Evolutionary conservation across 139 green algal species (phyloP), one percentile per base, ranked within the genome.

Genomic region (Coelastrella sp.): DNA sequence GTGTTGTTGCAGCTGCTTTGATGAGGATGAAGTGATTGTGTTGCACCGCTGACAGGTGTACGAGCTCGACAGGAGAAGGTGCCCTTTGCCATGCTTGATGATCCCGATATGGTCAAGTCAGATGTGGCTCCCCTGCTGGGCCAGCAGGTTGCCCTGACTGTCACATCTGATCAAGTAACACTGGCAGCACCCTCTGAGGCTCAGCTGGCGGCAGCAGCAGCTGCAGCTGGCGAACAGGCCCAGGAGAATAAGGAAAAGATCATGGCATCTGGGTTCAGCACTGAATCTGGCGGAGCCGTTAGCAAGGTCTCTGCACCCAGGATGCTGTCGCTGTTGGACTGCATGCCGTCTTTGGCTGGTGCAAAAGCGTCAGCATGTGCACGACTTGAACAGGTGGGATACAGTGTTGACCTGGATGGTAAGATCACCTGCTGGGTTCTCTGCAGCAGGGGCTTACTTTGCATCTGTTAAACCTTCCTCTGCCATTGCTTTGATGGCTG

Each of bases 11-110:
- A 73, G 65, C 65, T 73, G 65, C 19, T 17, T 73, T 73, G 65
- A n/a, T 4, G 65, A n/a, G 65, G 65, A 19, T 73, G 35, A 49
- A 49, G 35, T 49, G 35, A 49, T 49, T 49, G 35, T 49, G 35
- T 49, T 49, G 35, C 35, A 49, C 35, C 3, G 3, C 7, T 49
- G 20, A 60, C 85, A 95, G 93, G 94, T 17, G 97, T 99, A 85
- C 93, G 98, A 9, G 96, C 98, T 0, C 87, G 98, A 10, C 98
- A 99, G 94, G 98, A 99, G 92, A 93, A 95, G 49, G 92, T 98
- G 66, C 91, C 95, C 1, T 98, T 99, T 93, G 95, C 94, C 14
- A 97, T 94, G 0, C 96, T 95, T 58, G 96, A 98, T 22, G 96
- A 99, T 59, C 90, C 91, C 0, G 92, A 94, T 10, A 91, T 90